A percentile compares a stretch with the other conserved stretches of the same genome.
These are phyloP conservation scores for Ogataea corticis DNA, from an alignment of 805 yeast genomes.

Conservation along the genomic window DNA sequence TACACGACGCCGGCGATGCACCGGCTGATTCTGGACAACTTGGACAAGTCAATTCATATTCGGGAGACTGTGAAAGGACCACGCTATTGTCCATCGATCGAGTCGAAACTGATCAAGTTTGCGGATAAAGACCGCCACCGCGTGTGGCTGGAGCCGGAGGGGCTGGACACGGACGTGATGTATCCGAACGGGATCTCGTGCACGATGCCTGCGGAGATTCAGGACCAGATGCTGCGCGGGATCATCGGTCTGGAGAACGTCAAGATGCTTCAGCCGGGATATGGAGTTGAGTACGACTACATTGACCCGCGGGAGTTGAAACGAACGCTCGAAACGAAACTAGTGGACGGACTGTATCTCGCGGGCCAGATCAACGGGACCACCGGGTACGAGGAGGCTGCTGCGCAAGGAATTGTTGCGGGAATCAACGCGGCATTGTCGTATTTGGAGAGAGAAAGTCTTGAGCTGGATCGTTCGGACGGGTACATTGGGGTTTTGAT, in stretches of 20 bases:
- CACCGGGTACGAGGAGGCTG: slow-evolving; percentile 98
- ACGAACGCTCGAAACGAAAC: slow-evolving; percentile 77
- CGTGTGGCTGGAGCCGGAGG: slow-evolving; percentile 97
- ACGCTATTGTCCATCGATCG: slow-evolving; percentile 95
- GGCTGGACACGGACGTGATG: slow-evolving; percentile 78
- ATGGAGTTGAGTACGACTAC: slow-evolving; percentile 98
- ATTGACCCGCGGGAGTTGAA: slow-evolving; percentile 88
- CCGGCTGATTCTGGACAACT: slow-evolving; percentile 61
- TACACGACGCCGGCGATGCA: slow-evolving; percentile 76
- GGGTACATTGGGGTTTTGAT: slow-evolving; percentile 91
- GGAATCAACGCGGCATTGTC: slow-evolving; percentile 91
- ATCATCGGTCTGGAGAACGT: slow-evolving; percentile 90
- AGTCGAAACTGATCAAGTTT: slow-evolving; percentile 81
- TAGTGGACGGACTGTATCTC: slow-evolving; percentile 71
- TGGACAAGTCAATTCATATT: slow-evolving; percentile 85
- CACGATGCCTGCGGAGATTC: slow-evolving; percentile 95
- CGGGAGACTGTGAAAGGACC: slow-evolving; percentile 96
- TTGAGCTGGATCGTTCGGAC: slow-evolving; percentile 69
- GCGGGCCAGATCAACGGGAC: slow-evolving; percentile 99
- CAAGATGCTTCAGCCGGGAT: slow-evolving; percentile 90
- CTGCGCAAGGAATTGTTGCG: slow-evolving; percentile 93
- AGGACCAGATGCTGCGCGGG: slow-evolving; percentile 66
- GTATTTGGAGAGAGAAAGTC: slow-evolving; percentile 38
- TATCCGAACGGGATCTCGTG: slow-evolving; percentile 97
- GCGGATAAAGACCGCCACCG: slow-evolving; percentile 73